phyloP scores from a whole-genome alignment of 1,139 yeast species.

The Hansenula lynferdii region DNA sequence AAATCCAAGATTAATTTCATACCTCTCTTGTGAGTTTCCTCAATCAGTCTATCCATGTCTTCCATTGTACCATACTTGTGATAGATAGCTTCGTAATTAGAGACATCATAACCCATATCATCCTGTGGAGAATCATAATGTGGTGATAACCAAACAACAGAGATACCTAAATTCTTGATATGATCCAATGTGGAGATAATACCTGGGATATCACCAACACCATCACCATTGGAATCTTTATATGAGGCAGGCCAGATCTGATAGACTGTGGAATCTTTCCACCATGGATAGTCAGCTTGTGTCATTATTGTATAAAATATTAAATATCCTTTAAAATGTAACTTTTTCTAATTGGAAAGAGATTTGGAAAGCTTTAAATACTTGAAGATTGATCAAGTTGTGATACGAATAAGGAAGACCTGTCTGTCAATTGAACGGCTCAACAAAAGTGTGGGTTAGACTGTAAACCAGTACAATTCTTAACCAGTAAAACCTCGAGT shows the following conservation, averaged over 20 bases:
- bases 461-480: no score
- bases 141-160: conserved; percentile 54
- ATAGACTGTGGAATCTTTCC: conserved; percentile 53
- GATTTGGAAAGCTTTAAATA: no score
- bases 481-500: no score
- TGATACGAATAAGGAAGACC: no score
- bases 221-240: conserved; percentile 55
- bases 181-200: conserved; percentile 48
- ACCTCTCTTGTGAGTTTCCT: conserved; percentile 43
- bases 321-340: neutral
- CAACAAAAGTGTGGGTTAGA: no score
- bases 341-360: neutral
- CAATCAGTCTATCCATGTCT: conserved; percentile 45
- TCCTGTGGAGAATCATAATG: conserved; percentile 56
- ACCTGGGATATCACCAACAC: conserved; percentile 53
- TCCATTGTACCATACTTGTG: conserved; percentile 49
- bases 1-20: conserved; percentile 50
- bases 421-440: no score
- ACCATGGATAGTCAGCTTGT: conserved; percentile 32
- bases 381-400: no score
- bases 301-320: conserved; percentile 4
- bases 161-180: conserved; percentile 45
- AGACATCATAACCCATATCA: conserved; percentile 62
- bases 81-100: conserved; percentile 47
- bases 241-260: conserved; percentile 58